Percentiles rank a stretch among this genome's conserved stretches.
Conservation (phyloP, 2,329 filamentous ascomycete genomes). For the Fusarium sp. region DNA sequence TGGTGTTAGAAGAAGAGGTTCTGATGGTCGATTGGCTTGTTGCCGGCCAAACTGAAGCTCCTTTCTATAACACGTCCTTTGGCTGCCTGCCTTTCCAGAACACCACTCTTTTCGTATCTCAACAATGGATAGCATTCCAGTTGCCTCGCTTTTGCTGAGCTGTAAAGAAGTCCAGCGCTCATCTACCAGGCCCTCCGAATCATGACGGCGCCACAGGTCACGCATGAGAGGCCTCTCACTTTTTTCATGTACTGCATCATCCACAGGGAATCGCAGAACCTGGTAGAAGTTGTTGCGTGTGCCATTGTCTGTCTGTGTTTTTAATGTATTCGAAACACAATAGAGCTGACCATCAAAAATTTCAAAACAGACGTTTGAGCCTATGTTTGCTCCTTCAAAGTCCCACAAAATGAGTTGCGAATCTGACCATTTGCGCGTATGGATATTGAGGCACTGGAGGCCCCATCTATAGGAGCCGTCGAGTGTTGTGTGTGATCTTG, state of each 20-base stretch:
- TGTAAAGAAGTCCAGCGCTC: constrained; percentile 77
- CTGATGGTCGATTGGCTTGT: not conserved
- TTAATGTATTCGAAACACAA: constrained; percentile 73
- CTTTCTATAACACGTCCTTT: constrained; percentile 73
- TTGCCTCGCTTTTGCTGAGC: constrained; percentile 69
- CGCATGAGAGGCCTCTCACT: constrained; percentile 56
- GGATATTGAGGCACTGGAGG: constrained; percentile 64
- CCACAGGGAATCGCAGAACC: constrained; percentile 71
- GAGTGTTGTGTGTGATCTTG: constrained; percentile 63
- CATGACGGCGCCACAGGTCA: constrained; percentile 70
- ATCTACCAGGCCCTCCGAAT: constrained; percentile 77
- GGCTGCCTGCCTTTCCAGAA: constrained; percentile 62
- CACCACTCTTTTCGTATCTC: constrained; percentile 78
- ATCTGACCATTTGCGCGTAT: constrained; percentile 52
- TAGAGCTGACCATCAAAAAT: constrained; percentile 75
- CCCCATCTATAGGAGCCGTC: constrained; percentile 72
- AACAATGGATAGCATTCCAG: constrained; percentile 68
- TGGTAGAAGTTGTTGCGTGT: constrained; percentile 78
- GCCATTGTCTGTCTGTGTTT: constrained; percentile 70
- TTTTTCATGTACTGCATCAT: constrained; percentile 51
- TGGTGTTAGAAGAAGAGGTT: constrained; percentile 6
- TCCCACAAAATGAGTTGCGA: constrained; percentile 64
- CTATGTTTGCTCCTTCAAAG: constrained; percentile 72
- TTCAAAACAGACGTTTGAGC: constrained; percentile 76
- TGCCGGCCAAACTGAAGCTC: constrained; percentile 57